These are phyloP conservation scores for Candida oleophila DNA, from an alignment of 805 yeast species.

Conservation along the genomic window DNA sequence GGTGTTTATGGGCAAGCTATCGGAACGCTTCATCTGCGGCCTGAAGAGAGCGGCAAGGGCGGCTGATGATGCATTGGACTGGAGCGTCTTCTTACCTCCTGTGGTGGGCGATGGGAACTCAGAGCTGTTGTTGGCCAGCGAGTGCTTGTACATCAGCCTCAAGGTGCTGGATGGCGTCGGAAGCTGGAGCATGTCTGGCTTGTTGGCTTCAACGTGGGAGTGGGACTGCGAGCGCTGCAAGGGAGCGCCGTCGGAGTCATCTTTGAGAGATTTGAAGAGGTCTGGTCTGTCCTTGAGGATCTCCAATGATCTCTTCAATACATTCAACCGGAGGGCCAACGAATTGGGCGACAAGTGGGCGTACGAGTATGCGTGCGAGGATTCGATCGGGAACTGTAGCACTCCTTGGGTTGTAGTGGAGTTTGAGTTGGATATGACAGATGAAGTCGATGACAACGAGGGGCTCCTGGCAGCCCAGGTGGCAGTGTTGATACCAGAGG, in stretches of 20 bases:
- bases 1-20: conserved; percentile 31
- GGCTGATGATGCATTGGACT: conserved; percentile 45
- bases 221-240: not conserved
- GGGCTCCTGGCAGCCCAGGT: conserved; percentile 3
- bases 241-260: not conserved
- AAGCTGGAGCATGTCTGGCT: not conserved
- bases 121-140: conserved; percentile 17
- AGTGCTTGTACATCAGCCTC: conserved; percentile 9
- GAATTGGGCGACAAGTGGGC: conserved; percentile 82
- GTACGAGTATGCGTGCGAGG: conserved; percentile 82
- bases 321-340: conserved; percentile 69
- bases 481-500: not conserved
- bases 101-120: conserved; percentile 11
- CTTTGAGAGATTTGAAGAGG: conserved; percentile 28
- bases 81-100: conserved; percentile 23
- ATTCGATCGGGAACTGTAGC: conserved; percentile 68
- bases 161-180: conserved; percentile 1
- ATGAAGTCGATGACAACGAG: conserved; percentile 1
- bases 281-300: conserved; percentile 66
- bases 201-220: not conserved
- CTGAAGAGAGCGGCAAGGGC: conserved; percentile 47
- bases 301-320: conserved; percentile 72
- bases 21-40: conserved; percentile 35
- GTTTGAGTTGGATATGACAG: not conserved
- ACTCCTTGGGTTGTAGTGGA: conserved; percentile 31